phyloP scores from a whole-genome alignment of 352 stramenopile species.

The Phytopythium sindhum region DNA sequence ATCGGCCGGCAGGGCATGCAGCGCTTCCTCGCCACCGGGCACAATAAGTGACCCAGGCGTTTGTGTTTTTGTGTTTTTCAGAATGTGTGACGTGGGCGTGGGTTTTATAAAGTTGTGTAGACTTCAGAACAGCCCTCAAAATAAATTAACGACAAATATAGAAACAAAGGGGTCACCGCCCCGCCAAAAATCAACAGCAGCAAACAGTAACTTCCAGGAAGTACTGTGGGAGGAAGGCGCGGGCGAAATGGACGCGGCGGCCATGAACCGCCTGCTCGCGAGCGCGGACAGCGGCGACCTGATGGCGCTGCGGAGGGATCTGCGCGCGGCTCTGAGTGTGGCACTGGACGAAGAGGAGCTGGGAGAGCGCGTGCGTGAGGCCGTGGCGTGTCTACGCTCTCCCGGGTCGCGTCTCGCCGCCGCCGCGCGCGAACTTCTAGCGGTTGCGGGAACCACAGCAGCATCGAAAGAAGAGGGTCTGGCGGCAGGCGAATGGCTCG shows the following conservation, averaged over 20 bases:
- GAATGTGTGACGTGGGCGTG: background rate
- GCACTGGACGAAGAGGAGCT: background rate
- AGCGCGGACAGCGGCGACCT: background rate
- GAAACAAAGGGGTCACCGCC: background rate
- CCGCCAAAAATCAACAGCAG: slow-evolving; percentile 1
- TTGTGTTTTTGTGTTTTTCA: slow-evolving; percentile 1
- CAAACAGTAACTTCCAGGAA: too few relatives aligned
- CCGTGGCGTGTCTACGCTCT: background rate
- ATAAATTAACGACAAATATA: slow-evolving; percentile 3
- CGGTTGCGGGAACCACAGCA: background rate
- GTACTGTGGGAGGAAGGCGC: too few relatives aligned
- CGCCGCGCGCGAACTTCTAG: background rate
- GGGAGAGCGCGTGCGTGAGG: background rate
- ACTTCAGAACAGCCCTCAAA: background rate
- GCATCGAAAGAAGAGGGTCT: background rate
- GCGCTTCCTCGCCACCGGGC: background rate
- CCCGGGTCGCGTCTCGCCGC: background rate
- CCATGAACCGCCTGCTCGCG: background rate
- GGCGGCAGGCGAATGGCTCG: background rate
- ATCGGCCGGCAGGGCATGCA: slow-evolving; percentile 1
- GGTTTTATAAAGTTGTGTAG: background rate
- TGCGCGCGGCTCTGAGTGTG: background rate
- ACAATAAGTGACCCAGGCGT: background rate
- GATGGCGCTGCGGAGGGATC: background rate
- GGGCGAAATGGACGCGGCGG: background rate